A percentile compares a stretch with the other conserved stretches of the same genome.
Conservation (phyloP, 768 basidiomycete species). For the Amanita rubescens region DNA sequence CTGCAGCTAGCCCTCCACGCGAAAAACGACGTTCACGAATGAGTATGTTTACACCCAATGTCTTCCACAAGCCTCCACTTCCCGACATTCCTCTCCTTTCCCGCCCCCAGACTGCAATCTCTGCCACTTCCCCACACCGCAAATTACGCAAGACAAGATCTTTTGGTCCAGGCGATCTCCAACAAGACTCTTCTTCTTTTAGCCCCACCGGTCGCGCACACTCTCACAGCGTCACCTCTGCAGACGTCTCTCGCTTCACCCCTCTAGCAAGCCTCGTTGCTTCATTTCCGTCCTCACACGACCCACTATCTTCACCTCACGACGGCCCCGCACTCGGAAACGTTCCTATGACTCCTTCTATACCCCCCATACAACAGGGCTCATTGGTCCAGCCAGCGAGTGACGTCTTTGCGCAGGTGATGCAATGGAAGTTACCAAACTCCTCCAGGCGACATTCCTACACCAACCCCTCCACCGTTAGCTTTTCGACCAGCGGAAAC, state of each 20-base stretch:
- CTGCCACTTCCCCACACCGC: constrained; percentile 28
- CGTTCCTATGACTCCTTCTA: no score
- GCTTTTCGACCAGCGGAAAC: not conserved
- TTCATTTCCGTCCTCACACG: not conserved
- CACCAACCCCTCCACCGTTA: not conserved
- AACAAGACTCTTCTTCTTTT: constrained; percentile 1
- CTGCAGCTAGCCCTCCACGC: no score
- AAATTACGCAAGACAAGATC: constrained; percentile 71
- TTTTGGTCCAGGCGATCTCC: constrained; percentile 27
- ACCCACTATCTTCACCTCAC: no score
- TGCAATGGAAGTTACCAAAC: constrained; percentile 1
- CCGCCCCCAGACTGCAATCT: constrained; percentile 19
- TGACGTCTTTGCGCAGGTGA: constrained; percentile 7
- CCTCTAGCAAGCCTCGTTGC: constrained; percentile 11
- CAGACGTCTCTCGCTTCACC: constrained; percentile 46
- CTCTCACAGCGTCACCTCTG: constrained; percentile 73
- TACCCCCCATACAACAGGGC: no score
- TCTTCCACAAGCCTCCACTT: constrained; percentile 37
- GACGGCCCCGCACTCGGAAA: no score
- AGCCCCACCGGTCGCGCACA: constrained; percentile 48
- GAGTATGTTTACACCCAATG: constrained; percentile 61
- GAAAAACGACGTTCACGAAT: constrained; percentile 58
- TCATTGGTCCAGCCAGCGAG: not conserved
- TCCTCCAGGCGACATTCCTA: not conserved
- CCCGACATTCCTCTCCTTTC: constrained; percentile 29